A percentile compares a stretch with the other conserved stretches of the same genome.
Conservation (phyloP, 2,329 filamentous ascomycete species). For the Aspergillus sp. region DNA sequence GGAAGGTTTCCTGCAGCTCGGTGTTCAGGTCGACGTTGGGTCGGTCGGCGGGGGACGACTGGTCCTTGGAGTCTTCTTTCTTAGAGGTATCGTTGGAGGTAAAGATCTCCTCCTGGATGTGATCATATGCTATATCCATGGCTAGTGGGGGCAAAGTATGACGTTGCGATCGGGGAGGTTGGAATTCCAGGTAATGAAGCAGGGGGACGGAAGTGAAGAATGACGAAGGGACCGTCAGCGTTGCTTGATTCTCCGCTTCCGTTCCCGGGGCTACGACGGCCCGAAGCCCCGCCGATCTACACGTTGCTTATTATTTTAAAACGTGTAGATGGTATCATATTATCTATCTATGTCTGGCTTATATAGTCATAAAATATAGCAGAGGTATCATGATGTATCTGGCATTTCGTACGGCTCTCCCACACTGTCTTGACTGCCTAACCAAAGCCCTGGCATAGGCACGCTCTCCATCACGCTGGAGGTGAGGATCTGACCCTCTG, state of each 20-base stretch:
- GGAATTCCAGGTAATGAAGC: background rate
- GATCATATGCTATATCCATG: slow-evolving; percentile 98
- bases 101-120: slow-evolving; percentile 82
- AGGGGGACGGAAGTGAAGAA: background rate
- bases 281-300: slow-evolving; percentile 27
- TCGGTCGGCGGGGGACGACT: slow-evolving; percentile 33
- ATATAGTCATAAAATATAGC: background rate
- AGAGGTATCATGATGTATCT: slow-evolving; percentile 14
- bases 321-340: background rate
- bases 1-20: slow-evolving; percentile 93
- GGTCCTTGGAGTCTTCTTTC: slow-evolving; percentile 48
- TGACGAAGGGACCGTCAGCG: slow-evolving; percentile 8
- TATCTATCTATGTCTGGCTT: slow-evolving; percentile 7
- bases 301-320: background rate
- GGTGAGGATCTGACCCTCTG: slow-evolving; percentile 38
- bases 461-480: slow-evolving; percentile 47
- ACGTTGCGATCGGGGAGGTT: slow-evolving; percentile 8
- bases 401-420: slow-evolving; percentile 37
- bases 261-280: slow-evolving; percentile 27
- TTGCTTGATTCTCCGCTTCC: slow-evolving; percentile 13
- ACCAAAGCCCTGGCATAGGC: slow-evolving; percentile 39
- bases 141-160: background rate
- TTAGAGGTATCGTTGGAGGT: slow-evolving; percentile 51
- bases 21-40: slow-evolving; percentile 65
- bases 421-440: slow-evolving; percentile 39